A percentile compares a stretch with the other conserved stretches of the same genome.
Conservation (phyloP, 1,139 yeast genomes). For the Pichia sp. region DNA sequence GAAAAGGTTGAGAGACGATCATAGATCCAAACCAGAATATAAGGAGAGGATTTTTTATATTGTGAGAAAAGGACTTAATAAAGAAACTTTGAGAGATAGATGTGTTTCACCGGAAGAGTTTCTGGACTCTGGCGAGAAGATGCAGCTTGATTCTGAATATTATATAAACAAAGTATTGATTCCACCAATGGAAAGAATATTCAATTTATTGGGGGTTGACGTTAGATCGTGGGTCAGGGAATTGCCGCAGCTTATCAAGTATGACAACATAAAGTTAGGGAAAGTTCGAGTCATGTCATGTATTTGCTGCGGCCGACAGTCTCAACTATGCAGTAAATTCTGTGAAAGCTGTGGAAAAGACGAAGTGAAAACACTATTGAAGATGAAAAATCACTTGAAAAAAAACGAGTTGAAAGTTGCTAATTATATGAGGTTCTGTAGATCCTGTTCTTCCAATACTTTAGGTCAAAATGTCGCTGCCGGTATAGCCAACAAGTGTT, state of each 20-base stretch:
- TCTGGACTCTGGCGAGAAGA: conserved; percentile 28
- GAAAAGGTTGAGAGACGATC: conserved; percentile 53
- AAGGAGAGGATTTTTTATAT: conserved; percentile 83
- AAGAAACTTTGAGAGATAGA: conserved; percentile 64
- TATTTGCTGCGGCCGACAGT: conserved; percentile 4
- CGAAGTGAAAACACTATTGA: conserved; percentile 26
- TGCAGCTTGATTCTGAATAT: conserved; percentile 67
- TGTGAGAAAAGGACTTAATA: conserved; percentile 60
- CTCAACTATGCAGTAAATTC: conserved; percentile 10
- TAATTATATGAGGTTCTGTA: conserved; percentile 17
- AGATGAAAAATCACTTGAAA: conserved; percentile 23
- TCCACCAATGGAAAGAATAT: conserved; percentile 84
- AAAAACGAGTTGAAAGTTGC: conserved; percentile 14
- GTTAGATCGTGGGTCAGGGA: conserved; percentile 71
- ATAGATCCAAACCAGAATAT: conserved; percentile 76
- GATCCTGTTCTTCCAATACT: conserved; percentile 14
- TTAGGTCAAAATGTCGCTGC: conserved; percentile 7
- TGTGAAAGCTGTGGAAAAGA: conserved; percentile 31
- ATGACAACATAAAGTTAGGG: conserved; percentile 6
- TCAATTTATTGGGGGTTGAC: conserved; percentile 78
- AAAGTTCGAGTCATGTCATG: conserved; percentile 6
- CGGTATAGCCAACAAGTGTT: conserved; percentile 23
- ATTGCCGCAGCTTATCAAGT: conserved; percentile 40
- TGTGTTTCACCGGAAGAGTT: conserved; percentile 74
- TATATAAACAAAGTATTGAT: conserved; percentile 75